Evolutionary conservation across 768 basidiomycete genomes (phyloP).

Genomic region (Mycena floridula): DNA sequence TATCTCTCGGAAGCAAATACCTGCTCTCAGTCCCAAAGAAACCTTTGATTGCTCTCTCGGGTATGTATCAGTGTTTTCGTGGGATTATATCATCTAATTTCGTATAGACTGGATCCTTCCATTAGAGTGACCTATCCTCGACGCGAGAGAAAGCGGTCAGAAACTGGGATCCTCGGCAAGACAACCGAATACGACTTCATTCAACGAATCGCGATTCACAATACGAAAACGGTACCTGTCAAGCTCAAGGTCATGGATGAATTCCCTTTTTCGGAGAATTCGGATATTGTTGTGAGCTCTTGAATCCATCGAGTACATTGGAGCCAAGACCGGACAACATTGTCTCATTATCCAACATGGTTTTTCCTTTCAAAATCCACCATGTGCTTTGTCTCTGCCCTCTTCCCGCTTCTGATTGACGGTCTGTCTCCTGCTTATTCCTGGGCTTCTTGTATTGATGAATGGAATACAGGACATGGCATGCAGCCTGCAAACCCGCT

Average conservation of each 20-base stretch:
- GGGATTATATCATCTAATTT: neutral
- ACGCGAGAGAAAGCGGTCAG: conserved; percentile 24
- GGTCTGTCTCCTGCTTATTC: no score
- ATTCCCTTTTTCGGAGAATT: conserved; percentile 28
- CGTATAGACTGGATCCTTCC: conserved; percentile 30
- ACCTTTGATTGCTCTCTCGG: conserved; percentile 40
- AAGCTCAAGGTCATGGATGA: conserved; percentile 33
- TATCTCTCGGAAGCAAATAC: conserved; percentile 40
- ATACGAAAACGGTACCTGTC: conserved; percentile 25
- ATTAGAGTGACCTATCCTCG: conserved; percentile 35
- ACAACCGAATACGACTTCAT: conserved; percentile 23
- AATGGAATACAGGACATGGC: no score
- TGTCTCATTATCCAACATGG: no score
- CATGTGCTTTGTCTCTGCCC: no score
- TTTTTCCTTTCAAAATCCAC: no score
- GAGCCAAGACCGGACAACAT: no score
- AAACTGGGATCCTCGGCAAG: conserved; percentile 29
- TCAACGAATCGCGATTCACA: conserved; percentile 32
- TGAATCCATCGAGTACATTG: conserved; percentile 9
- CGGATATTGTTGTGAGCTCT: conserved; percentile 14
- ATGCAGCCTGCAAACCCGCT: no score
- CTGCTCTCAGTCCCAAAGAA: conserved; percentile 35
- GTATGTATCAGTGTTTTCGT: conserved; percentile 19
- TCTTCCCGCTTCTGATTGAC: no score
- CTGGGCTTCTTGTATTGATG: no score